Conservation (phyloP, 2,329 filamentous ascomycete genomes). For the Colletotrichum agaves region DNA sequence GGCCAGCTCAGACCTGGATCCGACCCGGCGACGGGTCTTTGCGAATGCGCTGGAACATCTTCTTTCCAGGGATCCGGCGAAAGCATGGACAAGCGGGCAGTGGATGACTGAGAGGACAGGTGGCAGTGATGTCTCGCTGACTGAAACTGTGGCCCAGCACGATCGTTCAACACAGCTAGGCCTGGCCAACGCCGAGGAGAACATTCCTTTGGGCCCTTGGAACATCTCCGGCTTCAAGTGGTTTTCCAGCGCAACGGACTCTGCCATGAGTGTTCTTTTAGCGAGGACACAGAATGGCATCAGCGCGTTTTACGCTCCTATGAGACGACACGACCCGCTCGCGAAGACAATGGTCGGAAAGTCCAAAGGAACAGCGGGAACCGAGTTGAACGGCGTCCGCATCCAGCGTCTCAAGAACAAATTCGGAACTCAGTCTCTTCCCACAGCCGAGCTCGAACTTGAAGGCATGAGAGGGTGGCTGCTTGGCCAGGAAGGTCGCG, state of each 20-base stretch:
- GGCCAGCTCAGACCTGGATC: constrained; percentile 35
- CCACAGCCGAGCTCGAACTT: constrained; percentile 78
- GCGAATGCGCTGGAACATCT: constrained; percentile 64
- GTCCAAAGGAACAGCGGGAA: constrained; percentile 38
- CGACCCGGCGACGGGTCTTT: constrained; percentile 55
- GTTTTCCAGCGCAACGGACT: constrained; percentile 75
- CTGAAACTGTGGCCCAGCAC: constrained; percentile 67
- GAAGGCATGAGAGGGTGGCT: constrained; percentile 72
- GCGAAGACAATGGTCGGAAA: constrained; percentile 45
- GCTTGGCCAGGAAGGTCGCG: constrained; percentile 73
- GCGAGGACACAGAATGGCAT: constrained; percentile 67
- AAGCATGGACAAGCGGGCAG: constrained; percentile 77
- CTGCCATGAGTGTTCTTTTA: constrained; percentile 71
- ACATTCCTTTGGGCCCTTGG: constrained; percentile 65
- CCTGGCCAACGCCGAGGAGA: constrained; percentile 43
- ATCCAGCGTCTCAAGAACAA: constrained; percentile 80
- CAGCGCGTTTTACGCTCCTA: constrained; percentile 73
- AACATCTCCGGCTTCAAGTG: constrained; percentile 76
- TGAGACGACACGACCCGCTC: constrained; percentile 46
- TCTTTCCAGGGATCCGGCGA: constrained; percentile 59
- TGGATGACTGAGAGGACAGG: constrained; percentile 82
- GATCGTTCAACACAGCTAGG: constrained; percentile 22
- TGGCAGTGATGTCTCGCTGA: constrained; percentile 75
- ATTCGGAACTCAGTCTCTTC: constrained; percentile 74
- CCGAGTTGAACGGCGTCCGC: constrained; percentile 71